Conservation (phyloP, 2,329 filamentous ascomycete genomes). For the Biscogniauxia sp. region DNA sequence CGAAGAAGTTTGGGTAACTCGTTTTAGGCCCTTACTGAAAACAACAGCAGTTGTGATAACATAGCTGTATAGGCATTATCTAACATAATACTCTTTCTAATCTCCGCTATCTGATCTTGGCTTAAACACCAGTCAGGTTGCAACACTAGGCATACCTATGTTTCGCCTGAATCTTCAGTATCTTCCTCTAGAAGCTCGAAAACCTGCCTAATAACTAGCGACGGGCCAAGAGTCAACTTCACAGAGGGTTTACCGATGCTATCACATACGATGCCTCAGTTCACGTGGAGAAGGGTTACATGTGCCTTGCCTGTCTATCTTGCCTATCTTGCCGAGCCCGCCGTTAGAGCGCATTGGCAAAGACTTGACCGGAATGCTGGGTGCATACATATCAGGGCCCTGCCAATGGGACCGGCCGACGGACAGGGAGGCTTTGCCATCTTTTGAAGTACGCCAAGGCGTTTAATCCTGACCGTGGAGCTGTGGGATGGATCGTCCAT, state of each 20-base stretch:
- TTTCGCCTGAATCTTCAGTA: background rate
- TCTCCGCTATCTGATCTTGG: background rate
- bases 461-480: background rate
- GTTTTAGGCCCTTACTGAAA: background rate
- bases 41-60: background rate
- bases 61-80: background rate
- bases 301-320: background rate
- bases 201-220: background rate
- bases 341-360: background rate
- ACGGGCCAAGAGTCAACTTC: background rate
- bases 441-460: background rate
- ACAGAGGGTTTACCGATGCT: background rate
- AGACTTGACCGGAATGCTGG: background rate
- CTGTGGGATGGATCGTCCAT: background rate
- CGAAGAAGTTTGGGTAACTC: too few species aligned
- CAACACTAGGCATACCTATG: background rate
- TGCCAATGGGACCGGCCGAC: too few species aligned
- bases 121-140: background rate
- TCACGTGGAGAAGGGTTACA: background rate
- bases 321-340: background rate
- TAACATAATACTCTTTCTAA: background rate
- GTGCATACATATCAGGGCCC: background rate
- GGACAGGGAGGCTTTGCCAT: background rate
- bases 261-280: background rate
- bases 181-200: background rate